Percentiles rank a stretch among this genome's conserved stretches.
Evolutionary conservation across 2,329 filamentous ascomycete species (phyloP).

Genomic region (Pseudogymnoascus sp.): DNA sequence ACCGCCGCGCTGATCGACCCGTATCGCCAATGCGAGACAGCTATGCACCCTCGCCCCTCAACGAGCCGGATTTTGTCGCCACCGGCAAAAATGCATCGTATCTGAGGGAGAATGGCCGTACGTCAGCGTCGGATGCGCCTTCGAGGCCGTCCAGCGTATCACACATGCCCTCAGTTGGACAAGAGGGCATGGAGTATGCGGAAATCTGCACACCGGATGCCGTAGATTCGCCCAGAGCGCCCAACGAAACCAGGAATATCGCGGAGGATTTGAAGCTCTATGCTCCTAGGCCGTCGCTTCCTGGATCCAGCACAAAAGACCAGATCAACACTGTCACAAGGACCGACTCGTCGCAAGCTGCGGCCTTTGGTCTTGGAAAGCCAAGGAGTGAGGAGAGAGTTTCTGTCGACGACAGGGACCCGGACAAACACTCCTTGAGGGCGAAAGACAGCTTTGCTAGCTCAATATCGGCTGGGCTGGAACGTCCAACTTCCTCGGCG

Average conservation of each 20-base stretch:
- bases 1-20: slow-evolving; percentile 63
- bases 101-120: slow-evolving; percentile 32
- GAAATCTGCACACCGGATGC: slow-evolving; percentile 40
- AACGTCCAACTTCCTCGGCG: slow-evolving; percentile 49
- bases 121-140: slow-evolving; percentile 37
- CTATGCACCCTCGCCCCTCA: slow-evolving; percentile 81
- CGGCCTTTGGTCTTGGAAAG: slow-evolving; percentile 75
- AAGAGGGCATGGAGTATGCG: slow-evolving; percentile 86
- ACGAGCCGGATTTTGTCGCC: slow-evolving; percentile 53
- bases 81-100: slow-evolving; percentile 28
- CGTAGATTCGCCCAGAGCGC: slow-evolving; percentile 23
- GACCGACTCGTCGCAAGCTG: slow-evolving; percentile 83
- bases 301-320: slow-evolving; percentile 73
- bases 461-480: slow-evolving; percentile 36
- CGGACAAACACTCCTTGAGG: slow-evolving; percentile 48
- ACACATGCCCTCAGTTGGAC: slow-evolving; percentile 72
- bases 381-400: slow-evolving; percentile 33
- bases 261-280: slow-evolving; percentile 78
- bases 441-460: slow-evolving; percentile 56
- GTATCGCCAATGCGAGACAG: slow-evolving; percentile 69
- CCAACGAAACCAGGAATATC: slow-evolving; percentile 64
- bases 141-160: slow-evolving; percentile 67
- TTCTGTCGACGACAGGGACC: slow-evolving; percentile 44
- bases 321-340: slow-evolving; percentile 78
- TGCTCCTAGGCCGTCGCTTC: slow-evolving; percentile 81